phyloP scores from a whole-genome alignment of 2,329 filamentous ascomycete species.

The Fusarium concolor region DNA sequence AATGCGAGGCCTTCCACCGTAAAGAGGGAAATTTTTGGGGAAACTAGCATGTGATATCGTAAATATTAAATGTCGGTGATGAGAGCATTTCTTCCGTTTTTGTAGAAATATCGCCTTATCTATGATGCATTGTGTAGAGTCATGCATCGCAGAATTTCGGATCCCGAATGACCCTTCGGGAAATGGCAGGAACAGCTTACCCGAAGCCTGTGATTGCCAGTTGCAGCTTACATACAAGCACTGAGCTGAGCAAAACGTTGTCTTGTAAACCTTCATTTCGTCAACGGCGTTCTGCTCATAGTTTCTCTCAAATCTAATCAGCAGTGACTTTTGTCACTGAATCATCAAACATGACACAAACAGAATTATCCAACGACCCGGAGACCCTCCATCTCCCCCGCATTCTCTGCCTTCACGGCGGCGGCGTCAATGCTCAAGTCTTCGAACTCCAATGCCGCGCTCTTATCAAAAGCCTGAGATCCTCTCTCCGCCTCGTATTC shows the following conservation, averaged over 20 bases:
- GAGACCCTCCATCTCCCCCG: slow-evolving; percentile 62
- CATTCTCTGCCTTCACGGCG: slow-evolving; percentile 84
- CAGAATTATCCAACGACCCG: slow-evolving; percentile 6
- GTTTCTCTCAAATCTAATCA: background rate
- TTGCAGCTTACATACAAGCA: background rate
- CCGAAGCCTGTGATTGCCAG: slow-evolving; percentile 15
- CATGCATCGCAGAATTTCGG: slow-evolving; percentile 16
- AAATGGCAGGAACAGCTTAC: slow-evolving; percentile 20
- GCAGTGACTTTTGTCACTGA: background rate
- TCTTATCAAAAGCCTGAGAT: slow-evolving; percentile 58
- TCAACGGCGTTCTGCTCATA: background rate
- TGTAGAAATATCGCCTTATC: background rate
- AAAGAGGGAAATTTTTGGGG: slow-evolving; percentile 9
- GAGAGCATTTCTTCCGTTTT: background rate
- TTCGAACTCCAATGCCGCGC: slow-evolving; percentile 76
- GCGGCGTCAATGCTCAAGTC: slow-evolving; percentile 77
- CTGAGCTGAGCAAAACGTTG: background rate
- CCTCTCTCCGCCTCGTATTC: slow-evolving; percentile 77
- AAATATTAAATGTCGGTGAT: background rate
- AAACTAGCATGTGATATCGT: background rate
- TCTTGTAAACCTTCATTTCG: background rate
- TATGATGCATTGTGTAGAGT: background rate
- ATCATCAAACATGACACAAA: slow-evolving; percentile 35
- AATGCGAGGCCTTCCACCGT: slow-evolving; percentile 5
- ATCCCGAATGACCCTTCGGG: slow-evolving; percentile 25